Percentiles rank a stretch among this genome's conserved stretches.
These are phyloP conservation scores for Vaccinium corymbosum DNA, from an alignment of 148 eudicot species.

Conservation along the genomic window DNA sequence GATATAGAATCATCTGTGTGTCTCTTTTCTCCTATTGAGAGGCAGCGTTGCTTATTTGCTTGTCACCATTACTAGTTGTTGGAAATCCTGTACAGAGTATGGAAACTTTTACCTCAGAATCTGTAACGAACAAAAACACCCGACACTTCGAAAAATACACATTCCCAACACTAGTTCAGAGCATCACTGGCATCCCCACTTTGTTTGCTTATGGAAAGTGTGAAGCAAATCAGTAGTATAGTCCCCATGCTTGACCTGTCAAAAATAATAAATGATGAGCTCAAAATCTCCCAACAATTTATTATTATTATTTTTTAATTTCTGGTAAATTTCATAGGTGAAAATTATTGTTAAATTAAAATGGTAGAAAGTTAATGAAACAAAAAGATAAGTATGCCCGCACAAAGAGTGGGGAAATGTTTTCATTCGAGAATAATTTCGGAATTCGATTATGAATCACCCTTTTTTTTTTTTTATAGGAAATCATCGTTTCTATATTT, in stretches of 20 bases:
- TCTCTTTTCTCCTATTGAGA: not conserved
- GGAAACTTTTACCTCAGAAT: no score
- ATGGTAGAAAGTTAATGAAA: no score
- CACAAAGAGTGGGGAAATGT: no score
- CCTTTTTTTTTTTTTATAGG: not conserved
- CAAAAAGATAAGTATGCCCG: no score
- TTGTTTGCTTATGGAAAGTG: constrained; percentile 40
- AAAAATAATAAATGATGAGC: not conserved
- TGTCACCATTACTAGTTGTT: constrained; percentile 24
- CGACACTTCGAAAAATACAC: no score
- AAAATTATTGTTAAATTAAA: no score
- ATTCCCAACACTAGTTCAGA: constrained; percentile 18
- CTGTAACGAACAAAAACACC: no score
- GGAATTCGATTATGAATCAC: not conserved
- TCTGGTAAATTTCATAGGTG: no score
- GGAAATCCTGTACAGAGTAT: no score
- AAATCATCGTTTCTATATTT: not conserved
- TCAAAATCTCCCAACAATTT: no score
- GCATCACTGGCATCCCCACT: constrained; percentile 24
- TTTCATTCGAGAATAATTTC: no score
- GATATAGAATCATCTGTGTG: not conserved
- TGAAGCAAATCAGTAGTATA: constrained; percentile 60
- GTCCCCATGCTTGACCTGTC: constrained; percentile 80
- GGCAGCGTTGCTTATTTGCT: not conserved
- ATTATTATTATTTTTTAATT: no score